Base-by-base conservation (phyloP, 176 grass and related monocot species). In the Eleusine coracana region DNA sequence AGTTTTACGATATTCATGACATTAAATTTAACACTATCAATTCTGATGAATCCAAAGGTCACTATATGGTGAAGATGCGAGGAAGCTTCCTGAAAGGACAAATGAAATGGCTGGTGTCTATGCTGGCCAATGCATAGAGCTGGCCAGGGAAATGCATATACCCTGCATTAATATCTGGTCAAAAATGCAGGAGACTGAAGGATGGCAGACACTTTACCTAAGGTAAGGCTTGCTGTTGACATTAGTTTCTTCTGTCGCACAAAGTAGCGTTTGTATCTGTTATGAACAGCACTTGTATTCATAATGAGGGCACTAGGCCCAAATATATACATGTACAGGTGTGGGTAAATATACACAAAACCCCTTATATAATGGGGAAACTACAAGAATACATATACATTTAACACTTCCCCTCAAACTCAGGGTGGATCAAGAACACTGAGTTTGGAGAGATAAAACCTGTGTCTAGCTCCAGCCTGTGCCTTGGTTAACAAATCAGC, bases 81-180 rank as follows among this genome's bases (percentile, higher is more conserved):
- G 85, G 25, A 81, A 34, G 45, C 90, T 91, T 38, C 88, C 92
- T 15, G 95, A 98, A 87, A 98, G 95, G 79, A 98, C 88, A 67
- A 98, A 98, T 81, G 86, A 98, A 71, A 94, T 92, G 68, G 86
- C 90, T 60, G 90, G 95, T 41, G 78, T 83, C 58, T 95, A 98
- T 88, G 92, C 90, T 77, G 80, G 21, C 64, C 56, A 95, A 41
- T 98, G 95, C 66, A n/a, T 91, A 34, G 88, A 93, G n/a, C 65
- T 98, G 14, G 92, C 95, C 52, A 84, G 77, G 79, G 90, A 93
- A 80, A 89, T 95, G 90, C 51, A 88, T 75, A 77, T 93, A 82
- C 85, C 87, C 16, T 95, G 68, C 27, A 27, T 95, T 82, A 89
- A 98, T 88, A 51, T 92, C 20, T 98, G 90, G 90, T 95, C 90